Evolutionary conservation across 169 alveolate genomes (phyloP), one percentile per base, ranked within the genome.

Genomic region (Theileria equi): DNA sequence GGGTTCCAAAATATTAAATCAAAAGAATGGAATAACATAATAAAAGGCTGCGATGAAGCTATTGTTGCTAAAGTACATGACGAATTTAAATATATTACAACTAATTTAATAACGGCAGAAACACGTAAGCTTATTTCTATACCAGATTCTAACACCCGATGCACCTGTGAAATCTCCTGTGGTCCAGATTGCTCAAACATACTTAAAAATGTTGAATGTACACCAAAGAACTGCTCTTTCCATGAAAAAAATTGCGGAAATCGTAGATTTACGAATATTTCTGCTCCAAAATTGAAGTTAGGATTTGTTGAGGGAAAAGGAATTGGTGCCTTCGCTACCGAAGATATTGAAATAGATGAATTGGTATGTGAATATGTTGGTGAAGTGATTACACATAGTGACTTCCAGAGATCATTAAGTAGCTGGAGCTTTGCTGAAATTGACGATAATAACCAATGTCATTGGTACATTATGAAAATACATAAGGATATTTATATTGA

Each of bases 401-500:
- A 80, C 16, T 89, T 81, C 55, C 89, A 84, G 63, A 55, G 81
- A 26, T 69, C 84, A 32, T 69, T 76, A 25, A 58, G 64, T 52
- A 58, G 87, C 32, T 77, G 85, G 69, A 81, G 89, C 41, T 62
- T 76, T 52, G 86, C 85, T 13, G 92, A 87, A 60, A 35, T 86
- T 48, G 89, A 87, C 54, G 77, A 86, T 41, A 82, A 66, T 16
- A 86, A 81, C 60, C 80, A 71, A 29, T 40, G 88, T 47, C 94
- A 91, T 60, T 91, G 96, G 96, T 91, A 91, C 61, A 68, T 86
- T 21, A 86, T 91, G 92, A 89, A 91, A 77, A 72, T 91, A 25
- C 89, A 84, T 54, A 81, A 84, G 36, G 94, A 89, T 23, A 96
- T 92, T 40, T 95, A 94, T 29, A 96, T 97, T 62, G 99, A 97